Evolutionary conservation across 495 filamentous ascomycete species (phyloP).

Genomic region (Penicillium chermesinum): DNA sequence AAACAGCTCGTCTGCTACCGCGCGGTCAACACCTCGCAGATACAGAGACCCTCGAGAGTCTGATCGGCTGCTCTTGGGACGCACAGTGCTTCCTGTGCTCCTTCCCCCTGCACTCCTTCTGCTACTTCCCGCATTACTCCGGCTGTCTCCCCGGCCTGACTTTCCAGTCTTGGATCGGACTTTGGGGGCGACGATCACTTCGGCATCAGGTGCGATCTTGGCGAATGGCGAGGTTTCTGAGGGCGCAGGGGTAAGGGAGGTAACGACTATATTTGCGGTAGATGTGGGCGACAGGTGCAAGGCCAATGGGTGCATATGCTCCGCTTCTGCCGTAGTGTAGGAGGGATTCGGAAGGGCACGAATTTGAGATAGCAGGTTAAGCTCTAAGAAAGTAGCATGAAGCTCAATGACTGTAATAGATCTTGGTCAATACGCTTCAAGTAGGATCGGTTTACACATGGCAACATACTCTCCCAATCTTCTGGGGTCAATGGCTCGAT

Average conservation of each 20-base stretch:
- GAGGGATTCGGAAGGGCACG: slow-evolving; percentile 83
- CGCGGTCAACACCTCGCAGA: slow-evolving; percentile 70
- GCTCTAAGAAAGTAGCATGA: slow-evolving; percentile 88
- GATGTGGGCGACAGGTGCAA: slow-evolving; percentile 94
- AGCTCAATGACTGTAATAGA: slow-evolving; percentile 72
- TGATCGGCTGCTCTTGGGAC: slow-evolving; percentile 51
- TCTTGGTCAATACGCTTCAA: slow-evolving; percentile 9
- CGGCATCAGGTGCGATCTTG: slow-evolving; percentile 87
- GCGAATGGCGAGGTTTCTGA: slow-evolving; percentile 70
- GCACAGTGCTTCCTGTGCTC: slow-evolving; percentile 64
- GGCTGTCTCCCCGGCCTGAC: slow-evolving; percentile 51
- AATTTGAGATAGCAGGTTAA: slow-evolving; percentile 90
- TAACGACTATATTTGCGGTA: slow-evolving; percentile 83
- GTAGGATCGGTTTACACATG: not conserved
- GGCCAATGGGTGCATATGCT: slow-evolving; percentile 70
- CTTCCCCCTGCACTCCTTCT: slow-evolving; percentile 66
- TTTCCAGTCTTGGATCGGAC: slow-evolving; percentile 56
- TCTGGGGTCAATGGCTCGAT: slow-evolving; percentile 92
- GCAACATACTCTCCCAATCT: slow-evolving; percentile 78
- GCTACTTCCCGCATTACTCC: slow-evolving; percentile 65
- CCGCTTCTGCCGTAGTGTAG: slow-evolving; percentile 46
- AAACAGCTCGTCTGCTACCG: slow-evolving; percentile 64
- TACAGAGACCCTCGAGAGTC: slow-evolving; percentile 61
- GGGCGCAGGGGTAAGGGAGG: slow-evolving; percentile 69
- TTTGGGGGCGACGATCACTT: slow-evolving; percentile 96